Conservation (phyloP, 225 moss, liverwort and hornwort species). For the Asterella californica region DNA sequence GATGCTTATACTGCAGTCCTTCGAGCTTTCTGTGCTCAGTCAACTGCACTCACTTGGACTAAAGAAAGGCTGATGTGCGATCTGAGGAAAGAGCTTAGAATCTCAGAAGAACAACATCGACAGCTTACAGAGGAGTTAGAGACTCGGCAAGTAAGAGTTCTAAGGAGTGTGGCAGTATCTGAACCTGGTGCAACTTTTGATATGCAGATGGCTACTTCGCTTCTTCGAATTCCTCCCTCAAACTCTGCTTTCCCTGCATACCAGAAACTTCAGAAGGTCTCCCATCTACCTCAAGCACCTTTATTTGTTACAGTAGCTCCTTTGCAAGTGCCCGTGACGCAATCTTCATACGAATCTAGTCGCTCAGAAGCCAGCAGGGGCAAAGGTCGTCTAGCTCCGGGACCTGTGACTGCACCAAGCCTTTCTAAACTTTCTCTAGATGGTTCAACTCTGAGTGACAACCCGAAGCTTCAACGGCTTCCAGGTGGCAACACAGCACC, state of each 20-base stretch:
- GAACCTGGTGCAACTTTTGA: neutral
- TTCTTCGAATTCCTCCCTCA: neutral
- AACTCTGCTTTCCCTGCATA: neutral
- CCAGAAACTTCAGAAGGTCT: neutral
- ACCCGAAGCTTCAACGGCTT: constrained; percentile 11
- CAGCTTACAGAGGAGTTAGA: constrained; percentile 21
- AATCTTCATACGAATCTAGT: neutral
- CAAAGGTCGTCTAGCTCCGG: neutral
- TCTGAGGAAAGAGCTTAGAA: neutral
- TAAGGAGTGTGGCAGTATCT: too few relatives aligned
- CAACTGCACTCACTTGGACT: constrained; percentile 26
- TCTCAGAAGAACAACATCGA: constrained; percentile 25
- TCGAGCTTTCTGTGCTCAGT: constrained; percentile 30
- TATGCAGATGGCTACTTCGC: neutral
- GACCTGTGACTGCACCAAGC: neutral
- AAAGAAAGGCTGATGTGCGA: constrained; percentile 17
- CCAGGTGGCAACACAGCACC: constrained; percentile 8
- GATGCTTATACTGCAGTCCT: constrained; percentile 33
- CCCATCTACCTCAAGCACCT: neutral
- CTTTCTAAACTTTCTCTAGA: neutral
- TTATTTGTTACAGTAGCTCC: too few relatives aligned
- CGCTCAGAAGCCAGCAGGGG: neutral
- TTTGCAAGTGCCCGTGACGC: neutral
- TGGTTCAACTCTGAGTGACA: neutral
- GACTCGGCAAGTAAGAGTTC: neutral